These are phyloP conservation scores for Austroboletus novae-zelandiae DNA, from an alignment of 1,284 basidiomycete species.

Conservation along the genomic window DNA sequence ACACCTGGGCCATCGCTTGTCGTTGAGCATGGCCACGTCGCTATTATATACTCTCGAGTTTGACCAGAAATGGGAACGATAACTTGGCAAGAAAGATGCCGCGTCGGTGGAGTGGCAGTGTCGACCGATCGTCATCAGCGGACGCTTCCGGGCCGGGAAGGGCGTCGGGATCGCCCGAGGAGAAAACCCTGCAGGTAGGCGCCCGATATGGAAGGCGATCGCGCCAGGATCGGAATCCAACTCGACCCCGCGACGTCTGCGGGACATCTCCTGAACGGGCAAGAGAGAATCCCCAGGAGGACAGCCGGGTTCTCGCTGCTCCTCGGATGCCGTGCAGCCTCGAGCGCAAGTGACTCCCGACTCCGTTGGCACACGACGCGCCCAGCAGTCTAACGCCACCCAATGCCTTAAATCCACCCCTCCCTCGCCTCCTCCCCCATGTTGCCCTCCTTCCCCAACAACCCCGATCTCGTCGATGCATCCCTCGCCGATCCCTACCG, in stretches of 20 bases:
- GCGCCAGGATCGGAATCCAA: conserved; percentile 24
- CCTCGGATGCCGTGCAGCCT: conserved; percentile 24
- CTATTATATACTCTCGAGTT: conserved; percentile 17
- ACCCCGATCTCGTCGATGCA: conserved; percentile 11
- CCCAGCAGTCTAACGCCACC: not conserved
- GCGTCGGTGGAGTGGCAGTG: not conserved
- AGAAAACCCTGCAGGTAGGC: not conserved
- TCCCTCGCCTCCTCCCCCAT: not conserved
- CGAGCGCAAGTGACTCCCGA: not conserved
- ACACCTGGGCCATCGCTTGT: conserved; percentile 20
- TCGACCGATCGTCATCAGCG: conserved; percentile 14
- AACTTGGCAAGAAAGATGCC: conserved; percentile 1
- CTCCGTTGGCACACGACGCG: not conserved
- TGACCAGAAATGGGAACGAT: conserved; percentile 14
- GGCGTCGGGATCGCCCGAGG: conserved; percentile 2
- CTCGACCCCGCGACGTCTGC: conserved; percentile 19
- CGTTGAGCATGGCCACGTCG: conserved; percentile 10
- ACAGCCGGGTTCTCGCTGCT: not conserved
- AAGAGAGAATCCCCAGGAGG: not conserved
- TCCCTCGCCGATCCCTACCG: conserved; percentile 2
- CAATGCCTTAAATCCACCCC: conserved; percentile 3
- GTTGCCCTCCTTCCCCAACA: conserved; percentile 8
- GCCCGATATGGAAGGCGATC: conserved; percentile 23
- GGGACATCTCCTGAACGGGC: conserved; percentile 5
- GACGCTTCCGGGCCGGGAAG: conserved; percentile 6